Conservation (phyloP, 306 rosid species). For the Dalbergia oliveri region DNA sequence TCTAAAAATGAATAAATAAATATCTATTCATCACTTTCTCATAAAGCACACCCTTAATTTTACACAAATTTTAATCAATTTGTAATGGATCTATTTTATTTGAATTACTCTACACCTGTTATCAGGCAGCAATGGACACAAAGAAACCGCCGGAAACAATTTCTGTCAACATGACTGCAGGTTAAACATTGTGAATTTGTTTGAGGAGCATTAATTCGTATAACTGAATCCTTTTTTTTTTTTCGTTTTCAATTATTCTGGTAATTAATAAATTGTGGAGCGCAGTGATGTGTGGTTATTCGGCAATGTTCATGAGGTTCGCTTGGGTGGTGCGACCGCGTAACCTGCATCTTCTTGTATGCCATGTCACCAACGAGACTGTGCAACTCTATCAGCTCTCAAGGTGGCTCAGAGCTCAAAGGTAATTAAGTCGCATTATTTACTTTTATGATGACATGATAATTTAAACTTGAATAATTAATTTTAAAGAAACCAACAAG, state of each 20-base stretch:
- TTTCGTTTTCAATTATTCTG: not conserved
- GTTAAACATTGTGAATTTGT: conserved; percentile 40
- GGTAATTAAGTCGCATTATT: conserved; percentile 25
- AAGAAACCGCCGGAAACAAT: conserved; percentile 67
- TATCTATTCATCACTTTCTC: not conserved
- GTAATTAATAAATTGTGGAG: not conserved
- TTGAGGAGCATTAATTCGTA: not conserved
- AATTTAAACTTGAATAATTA: too few relatives aligned
- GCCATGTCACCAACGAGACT: conserved; percentile 54
- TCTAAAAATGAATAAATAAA: not conserved
- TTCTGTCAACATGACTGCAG: conserved; percentile 66
- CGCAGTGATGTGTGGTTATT: conserved; percentile 59
- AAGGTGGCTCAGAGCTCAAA: conserved; percentile 47
- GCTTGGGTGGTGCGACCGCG: conserved; percentile 63
- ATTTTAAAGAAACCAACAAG: too few relatives aligned
- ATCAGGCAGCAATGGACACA: conserved; percentile 64
- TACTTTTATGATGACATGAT: too few relatives aligned
- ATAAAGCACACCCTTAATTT: not conserved
- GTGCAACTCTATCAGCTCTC: conserved; percentile 57
- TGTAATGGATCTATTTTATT: not conserved
- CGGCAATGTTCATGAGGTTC: conserved; percentile 54
- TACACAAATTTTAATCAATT: conserved; percentile 2
- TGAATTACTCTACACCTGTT: conserved; percentile 13
- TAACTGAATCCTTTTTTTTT: not conserved
- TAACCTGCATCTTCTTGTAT: conserved; percentile 52